A percentile compares a stretch with the other conserved stretches of the same genome.
phyloP scores from a whole-genome alignment of 2,329 filamentous ascomycete genomes.

The Cytospora mali region DNA sequence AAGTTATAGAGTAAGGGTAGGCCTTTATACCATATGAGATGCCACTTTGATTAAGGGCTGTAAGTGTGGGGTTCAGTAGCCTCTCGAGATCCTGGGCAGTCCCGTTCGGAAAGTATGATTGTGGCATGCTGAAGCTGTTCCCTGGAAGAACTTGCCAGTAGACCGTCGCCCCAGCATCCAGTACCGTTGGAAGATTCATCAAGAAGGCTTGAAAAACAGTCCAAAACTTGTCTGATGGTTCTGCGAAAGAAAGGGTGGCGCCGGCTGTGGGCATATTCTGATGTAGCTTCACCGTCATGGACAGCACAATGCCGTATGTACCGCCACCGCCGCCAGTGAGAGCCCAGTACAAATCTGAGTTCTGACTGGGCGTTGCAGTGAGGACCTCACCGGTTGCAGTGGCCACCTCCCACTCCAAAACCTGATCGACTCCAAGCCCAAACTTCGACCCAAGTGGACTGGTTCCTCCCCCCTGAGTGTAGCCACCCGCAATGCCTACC shows the following conservation, averaged over 20 bases:
- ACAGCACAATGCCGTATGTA: constrained; percentile 51
- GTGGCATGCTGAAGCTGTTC: neutral
- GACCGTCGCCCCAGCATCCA: neutral
- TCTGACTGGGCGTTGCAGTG: constrained; percentile 42
- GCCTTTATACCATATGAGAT: neutral
- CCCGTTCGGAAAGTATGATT: constrained; percentile 8
- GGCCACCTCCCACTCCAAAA: constrained; percentile 48
- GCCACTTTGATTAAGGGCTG: neutral
- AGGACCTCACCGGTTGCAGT: constrained; percentile 44
- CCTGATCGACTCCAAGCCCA: constrained; percentile 53
- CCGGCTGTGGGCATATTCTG: constrained; percentile 14
- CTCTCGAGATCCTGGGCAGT: constrained; percentile 1
- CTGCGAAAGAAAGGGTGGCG: constrained; percentile 5
- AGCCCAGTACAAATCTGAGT: constrained; percentile 56
- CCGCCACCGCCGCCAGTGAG: constrained; percentile 51
- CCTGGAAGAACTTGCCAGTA: neutral
- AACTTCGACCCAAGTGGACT: constrained; percentile 45
- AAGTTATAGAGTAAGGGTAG: neutral
- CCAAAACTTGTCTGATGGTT: neutral
- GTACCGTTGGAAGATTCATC: constrained; percentile 5
- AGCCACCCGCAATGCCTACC: constrained; percentile 51
- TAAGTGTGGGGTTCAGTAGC: neutral
- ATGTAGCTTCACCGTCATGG: constrained; percentile 51
- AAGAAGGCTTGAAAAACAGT: neutral
- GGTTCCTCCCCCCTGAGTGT: constrained; percentile 54